Conservation (phyloP, 163 green algal species). For the Smithsoniella earleae region DNA sequence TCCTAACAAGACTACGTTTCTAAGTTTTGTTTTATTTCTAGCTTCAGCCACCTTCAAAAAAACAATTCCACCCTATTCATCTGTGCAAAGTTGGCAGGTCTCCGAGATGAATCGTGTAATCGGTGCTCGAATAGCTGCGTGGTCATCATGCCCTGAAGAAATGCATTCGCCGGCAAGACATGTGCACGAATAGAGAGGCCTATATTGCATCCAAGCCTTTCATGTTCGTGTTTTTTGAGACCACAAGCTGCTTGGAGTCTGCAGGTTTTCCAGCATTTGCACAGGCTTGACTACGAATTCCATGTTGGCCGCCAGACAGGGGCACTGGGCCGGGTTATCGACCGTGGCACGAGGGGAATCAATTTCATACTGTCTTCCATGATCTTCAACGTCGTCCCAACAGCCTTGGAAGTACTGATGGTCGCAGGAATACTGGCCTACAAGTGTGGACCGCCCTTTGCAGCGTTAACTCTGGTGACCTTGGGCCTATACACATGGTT, state of each 20-base stretch:
- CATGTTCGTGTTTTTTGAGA: too few species aligned
- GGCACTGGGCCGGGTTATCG: slow-evolving; percentile 71
- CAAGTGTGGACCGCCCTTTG: slow-evolving; percentile 81
- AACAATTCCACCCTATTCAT: too few species aligned
- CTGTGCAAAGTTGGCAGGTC: too few species aligned
- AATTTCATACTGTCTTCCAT: slow-evolving; percentile 87
- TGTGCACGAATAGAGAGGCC: too few species aligned
- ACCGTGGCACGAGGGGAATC: slow-evolving; percentile 87
- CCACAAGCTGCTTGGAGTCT: slow-evolving; percentile 52
- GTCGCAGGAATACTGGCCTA: slow-evolving; percentile 78
- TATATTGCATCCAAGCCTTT: too few species aligned
- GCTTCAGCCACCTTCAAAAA: too few species aligned
- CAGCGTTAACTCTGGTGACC: slow-evolving; percentile 70
- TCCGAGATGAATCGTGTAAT: too few species aligned
- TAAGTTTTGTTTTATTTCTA: too few species aligned
- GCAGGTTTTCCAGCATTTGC: slow-evolving; percentile 81
- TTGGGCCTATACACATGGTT: slow-evolving; percentile 61
- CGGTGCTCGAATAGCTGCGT: too few species aligned
- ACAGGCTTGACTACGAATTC: slow-evolving; percentile 79
- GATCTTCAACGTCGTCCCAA: slow-evolving; percentile 91
- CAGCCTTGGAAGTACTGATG: slow-evolving; percentile 72
- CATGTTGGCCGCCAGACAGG: slow-evolving; percentile 79
- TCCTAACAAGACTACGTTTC: too few species aligned
- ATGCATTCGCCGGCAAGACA: slow-evolving; percentile 6
- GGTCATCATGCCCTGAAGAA: background rate